Conservation (phyloP, 2,329 filamentous ascomycete genomes). For the Hypomyces perniciosus region DNA sequence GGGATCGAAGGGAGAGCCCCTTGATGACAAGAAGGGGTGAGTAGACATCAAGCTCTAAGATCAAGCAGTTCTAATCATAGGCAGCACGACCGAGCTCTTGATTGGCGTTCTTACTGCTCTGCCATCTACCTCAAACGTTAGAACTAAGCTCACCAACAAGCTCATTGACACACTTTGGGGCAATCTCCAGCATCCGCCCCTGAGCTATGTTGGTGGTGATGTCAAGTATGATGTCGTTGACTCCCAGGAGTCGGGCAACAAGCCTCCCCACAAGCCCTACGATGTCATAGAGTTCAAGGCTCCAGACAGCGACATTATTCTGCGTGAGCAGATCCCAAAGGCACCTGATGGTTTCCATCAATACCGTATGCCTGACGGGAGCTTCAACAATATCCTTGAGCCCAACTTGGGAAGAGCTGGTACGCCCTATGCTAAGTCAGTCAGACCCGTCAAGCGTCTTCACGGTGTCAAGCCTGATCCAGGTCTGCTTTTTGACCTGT, state of each 20-base stretch:
- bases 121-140: slow-evolving; percentile 27
- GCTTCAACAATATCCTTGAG: slow-evolving; percentile 22
- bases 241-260: slow-evolving; percentile 26
- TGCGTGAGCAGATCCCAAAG: slow-evolving; percentile 32
- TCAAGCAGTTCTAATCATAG: slow-evolving; percentile 12
- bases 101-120: slow-evolving; percentile 35
- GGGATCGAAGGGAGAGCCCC: slow-evolving; percentile 39
- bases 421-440: slow-evolving; percentile 42
- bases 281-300: slow-evolving; percentile 36
- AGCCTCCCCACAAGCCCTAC: slow-evolving; percentile 13
- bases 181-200: slow-evolving; percentile 48
- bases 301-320: slow-evolving; percentile 30
- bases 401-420: slow-evolving; percentile 26
- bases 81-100: slow-evolving; percentile 34
- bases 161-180: slow-evolving; percentile 49
- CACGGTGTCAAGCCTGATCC: slow-evolving; percentile 58
- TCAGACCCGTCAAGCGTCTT: slow-evolving; percentile 51
- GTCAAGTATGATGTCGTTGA: slow-evolving; percentile 33
- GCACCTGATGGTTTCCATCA: slow-evolving; percentile 31
- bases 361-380: slow-evolving; percentile 24
- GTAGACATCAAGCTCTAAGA: not conserved
- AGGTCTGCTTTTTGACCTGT: slow-evolving; percentile 59
- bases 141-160: slow-evolving; percentile 39
- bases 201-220: slow-evolving; percentile 37
- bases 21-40: slow-evolving; percentile 52